These are phyloP conservation scores for Cladosporium austrohemisphaericum DNA, from an alignment of 2,329 filamentous ascomycete species.

Conservation along the genomic window DNA sequence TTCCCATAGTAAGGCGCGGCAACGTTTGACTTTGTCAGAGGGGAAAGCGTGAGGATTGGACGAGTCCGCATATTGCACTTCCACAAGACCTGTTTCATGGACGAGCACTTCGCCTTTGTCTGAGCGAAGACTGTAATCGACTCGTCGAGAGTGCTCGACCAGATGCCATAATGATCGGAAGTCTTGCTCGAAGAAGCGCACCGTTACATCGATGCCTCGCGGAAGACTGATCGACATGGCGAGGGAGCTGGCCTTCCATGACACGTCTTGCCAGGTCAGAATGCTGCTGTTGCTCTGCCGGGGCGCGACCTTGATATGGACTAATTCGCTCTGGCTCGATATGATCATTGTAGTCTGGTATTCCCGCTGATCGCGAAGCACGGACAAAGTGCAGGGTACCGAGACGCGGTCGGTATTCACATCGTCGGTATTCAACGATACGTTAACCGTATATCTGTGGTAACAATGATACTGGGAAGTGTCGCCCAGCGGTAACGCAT, in stretches of 20 bases:
- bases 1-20: slow-evolving; percentile 66
- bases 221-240: slow-evolving; percentile 68
- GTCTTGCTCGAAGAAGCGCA: slow-evolving; percentile 71
- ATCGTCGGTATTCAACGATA: slow-evolving; percentile 69
- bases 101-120: slow-evolving; percentile 66
- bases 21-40: slow-evolving; percentile 66
- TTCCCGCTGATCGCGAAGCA: slow-evolving; percentile 66
- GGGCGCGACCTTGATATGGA: slow-evolving; percentile 68
- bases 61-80: slow-evolving; percentile 78
- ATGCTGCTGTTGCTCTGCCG: slow-evolving; percentile 49
- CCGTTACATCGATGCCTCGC: slow-evolving; percentile 67
- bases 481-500: slow-evolving; percentile 74
- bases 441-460: slow-evolving; percentile 70
- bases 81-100: slow-evolving; percentile 65
- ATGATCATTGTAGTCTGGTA: slow-evolving; percentile 69
- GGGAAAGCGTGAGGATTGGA: slow-evolving; percentile 70
- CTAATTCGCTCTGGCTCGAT: slow-evolving; percentile 72
- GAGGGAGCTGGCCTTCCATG: slow-evolving; percentile 67
- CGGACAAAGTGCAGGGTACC: slow-evolving; percentile 71
- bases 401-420: slow-evolving; percentile 63
- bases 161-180: slow-evolving; percentile 77
- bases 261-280: slow-evolving; percentile 75
- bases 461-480: slow-evolving; percentile 67
- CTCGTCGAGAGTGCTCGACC: slow-evolving; percentile 76
- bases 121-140: slow-evolving; percentile 67